Evolutionary conservation across 305 asterid species (phyloP), one percentile per base, ranked within the genome.

Genomic region (Galium porrigens): DNA sequence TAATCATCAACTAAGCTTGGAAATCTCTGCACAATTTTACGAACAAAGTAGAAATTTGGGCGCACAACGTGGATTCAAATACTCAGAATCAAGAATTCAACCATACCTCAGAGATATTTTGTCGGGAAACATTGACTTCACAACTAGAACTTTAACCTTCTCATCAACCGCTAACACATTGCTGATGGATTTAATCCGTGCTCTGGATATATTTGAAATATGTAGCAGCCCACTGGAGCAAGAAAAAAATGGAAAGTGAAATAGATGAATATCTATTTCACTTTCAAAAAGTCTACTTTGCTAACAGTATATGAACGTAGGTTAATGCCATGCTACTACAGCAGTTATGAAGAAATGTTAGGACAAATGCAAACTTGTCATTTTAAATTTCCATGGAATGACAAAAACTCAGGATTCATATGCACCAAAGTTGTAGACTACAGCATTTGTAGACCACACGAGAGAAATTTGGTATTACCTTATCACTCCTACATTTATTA

Each of bases 51-150:
- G 11, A 11, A 9, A 39, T 33, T 22, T 39, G 39, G 15, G 25
- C 57, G 33, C 11, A 36, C 9, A 61, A 37, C 10, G 4, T n/a
- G 15, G 36, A 52, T 52, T 15, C 41, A 59, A 20, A 44, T 37
- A 15, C 65, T 15, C 39, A 52, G 34, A 30, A 36, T 20, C 39
- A 57, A 66, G 6, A 37, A 64, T 44, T 8, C n/a, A n/a, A n/a
- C n/a, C n/a, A n/a, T n/a, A n/a, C 96, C 96, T 89, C 72, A 92
- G 78, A 61, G 95, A 77, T 70, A 92, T 89, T 74, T 89, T 88
- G 67, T 74, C 94, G 18, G 90, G 94, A 73, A 89, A 78, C 81
- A 70, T 74, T 0, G 95, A 83, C 80, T 85, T 86, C 71, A 84
- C 74, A 17, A 92, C 95, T 51, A 92, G 81, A 75, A 79, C 96